A percentile compares a stretch with the other conserved stretches of the same genome.
phyloP scores from a whole-genome alignment of 306 rosid species.

The Quillaja saponaria region DNA sequence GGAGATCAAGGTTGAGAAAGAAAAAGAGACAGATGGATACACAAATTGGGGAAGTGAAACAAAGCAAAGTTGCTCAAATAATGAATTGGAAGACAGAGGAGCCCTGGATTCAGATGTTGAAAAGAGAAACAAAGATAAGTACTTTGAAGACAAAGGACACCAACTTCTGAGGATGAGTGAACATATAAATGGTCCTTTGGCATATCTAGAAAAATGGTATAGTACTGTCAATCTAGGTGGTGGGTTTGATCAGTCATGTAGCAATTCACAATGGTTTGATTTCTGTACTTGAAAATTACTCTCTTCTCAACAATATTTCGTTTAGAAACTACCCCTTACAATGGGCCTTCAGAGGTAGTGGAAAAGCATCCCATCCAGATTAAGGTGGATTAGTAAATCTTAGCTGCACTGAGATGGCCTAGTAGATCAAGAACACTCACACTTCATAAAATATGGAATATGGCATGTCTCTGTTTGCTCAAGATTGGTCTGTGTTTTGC shows the following conservation, averaged over 20 bases:
- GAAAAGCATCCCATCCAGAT: background rate
- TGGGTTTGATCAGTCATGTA: conserved; percentile 49
- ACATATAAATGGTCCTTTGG: conserved; percentile 41
- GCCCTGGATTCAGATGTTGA: conserved; percentile 35
- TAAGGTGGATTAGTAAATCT: conserved; percentile 22
- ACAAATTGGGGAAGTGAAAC: conserved; percentile 31
- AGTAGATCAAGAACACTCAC: conserved; percentile 34
- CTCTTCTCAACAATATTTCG: too few species aligned
- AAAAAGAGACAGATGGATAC: conserved; percentile 35
- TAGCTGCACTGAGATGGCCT: conserved; percentile 9
- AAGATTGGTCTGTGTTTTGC: conserved; percentile 23
- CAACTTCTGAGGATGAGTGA: conserved; percentile 45
- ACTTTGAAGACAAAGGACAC: conserved; percentile 36
- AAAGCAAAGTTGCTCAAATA: conserved; percentile 33
- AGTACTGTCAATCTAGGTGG: conserved; percentile 49
- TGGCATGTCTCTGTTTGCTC: conserved; percentile 30
- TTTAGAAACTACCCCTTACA: background rate
- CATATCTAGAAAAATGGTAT: conserved; percentile 63
- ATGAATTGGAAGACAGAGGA: conserved; percentile 40
- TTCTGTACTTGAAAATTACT: conserved; percentile 64
- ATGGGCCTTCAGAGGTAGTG: background rate
- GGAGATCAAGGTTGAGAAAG: conserved; percentile 31
- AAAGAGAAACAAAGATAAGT: conserved; percentile 25
- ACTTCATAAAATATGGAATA: conserved; percentile 28
- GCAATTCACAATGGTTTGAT: conserved; percentile 61